Percentiles rank a stretch among this genome's conserved stretches.
Conservation (phyloP, 768 basidiomycete species). For the Mycena pura region DNA sequence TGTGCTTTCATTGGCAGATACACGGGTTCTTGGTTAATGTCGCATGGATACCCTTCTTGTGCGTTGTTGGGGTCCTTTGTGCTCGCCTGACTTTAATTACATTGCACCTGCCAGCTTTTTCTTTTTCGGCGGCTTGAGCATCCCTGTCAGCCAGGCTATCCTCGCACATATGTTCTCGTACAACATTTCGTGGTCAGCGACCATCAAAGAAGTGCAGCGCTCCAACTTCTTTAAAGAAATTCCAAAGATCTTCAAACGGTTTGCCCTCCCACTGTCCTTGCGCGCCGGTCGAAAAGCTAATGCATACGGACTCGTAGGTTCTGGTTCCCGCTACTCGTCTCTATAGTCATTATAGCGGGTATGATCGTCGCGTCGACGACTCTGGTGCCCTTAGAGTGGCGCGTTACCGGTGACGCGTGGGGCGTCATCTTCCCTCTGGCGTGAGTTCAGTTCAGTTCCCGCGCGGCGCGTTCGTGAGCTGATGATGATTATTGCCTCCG, state of each 20-base stretch:
- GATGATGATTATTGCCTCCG: too few relatives aligned
- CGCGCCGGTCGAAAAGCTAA: slow-evolving; percentile 39
- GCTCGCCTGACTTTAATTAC: background rate
- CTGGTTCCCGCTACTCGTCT: slow-evolving; percentile 63
- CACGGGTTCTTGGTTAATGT: slow-evolving; percentile 62
- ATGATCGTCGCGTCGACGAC: slow-evolving; percentile 61
- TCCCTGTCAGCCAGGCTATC: slow-evolving; percentile 72
- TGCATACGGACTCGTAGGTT: slow-evolving; percentile 51
- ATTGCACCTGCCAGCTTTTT: slow-evolving; percentile 59
- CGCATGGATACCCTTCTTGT: slow-evolving; percentile 80
- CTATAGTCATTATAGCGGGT: slow-evolving; percentile 59
- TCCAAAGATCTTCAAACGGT: slow-evolving; percentile 79
- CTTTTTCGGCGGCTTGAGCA: slow-evolving; percentile 78
- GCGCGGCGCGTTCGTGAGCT: slow-evolving; percentile 47
- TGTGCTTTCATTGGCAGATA: too few relatives aligned
- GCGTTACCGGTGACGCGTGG: slow-evolving; percentile 62
- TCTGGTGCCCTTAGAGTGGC: slow-evolving; percentile 64
- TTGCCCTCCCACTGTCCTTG: slow-evolving; percentile 39
- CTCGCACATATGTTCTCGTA: slow-evolving; percentile 68
- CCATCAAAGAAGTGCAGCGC: slow-evolving; percentile 81
- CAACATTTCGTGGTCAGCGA: slow-evolving; percentile 64
- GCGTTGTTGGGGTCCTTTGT: slow-evolving; percentile 38
- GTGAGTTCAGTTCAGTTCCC: slow-evolving; percentile 40
- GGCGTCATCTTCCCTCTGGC: slow-evolving; percentile 79
- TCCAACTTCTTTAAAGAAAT: slow-evolving; percentile 93